Percentiles rank a stretch among this genome's conserved stretches.
Evolutionary conservation across 2,329 filamentous ascomycete genomes (phyloP).

Genomic region (Fusarium verticillioides): DNA sequence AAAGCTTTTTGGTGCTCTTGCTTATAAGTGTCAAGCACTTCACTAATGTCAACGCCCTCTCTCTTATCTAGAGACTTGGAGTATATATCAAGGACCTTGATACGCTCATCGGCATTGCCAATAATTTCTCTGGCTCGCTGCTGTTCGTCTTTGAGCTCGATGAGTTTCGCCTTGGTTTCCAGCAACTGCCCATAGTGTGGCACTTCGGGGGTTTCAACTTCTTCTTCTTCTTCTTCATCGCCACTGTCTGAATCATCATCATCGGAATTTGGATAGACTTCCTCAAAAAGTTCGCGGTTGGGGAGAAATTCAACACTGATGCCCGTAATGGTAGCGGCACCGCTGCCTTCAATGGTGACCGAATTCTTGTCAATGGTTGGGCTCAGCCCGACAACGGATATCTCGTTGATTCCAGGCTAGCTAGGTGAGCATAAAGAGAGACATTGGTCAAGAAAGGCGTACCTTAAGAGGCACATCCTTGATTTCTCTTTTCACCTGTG

Average conservation of each 20-base stretch:
- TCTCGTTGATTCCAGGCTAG: constrained; percentile 66
- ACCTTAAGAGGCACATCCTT: constrained; percentile 57
- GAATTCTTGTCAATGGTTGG: constrained; percentile 67
- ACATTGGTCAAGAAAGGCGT: neutral
- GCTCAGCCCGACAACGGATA: constrained; percentile 66
- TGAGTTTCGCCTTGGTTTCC: constrained; percentile 47
- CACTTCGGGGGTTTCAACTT: constrained; percentile 41
- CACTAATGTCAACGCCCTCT: constrained; percentile 49
- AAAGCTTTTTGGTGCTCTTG: constrained; percentile 56
- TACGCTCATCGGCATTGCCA: constrained; percentile 48
- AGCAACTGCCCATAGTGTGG: constrained; percentile 31
- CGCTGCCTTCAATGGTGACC: constrained; percentile 69
- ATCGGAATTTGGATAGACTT: constrained; percentile 62
- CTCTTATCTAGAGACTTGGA: constrained; percentile 52
- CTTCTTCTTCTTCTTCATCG: constrained; percentile 26
- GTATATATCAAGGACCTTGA: constrained; percentile 56
- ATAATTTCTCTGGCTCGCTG: constrained; percentile 35
- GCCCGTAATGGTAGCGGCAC: constrained; percentile 67
- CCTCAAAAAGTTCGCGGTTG: constrained; percentile 65
- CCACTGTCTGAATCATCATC: constrained; percentile 48
- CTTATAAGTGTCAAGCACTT: constrained; percentile 55
- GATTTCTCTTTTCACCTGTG: constrained; percentile 70
- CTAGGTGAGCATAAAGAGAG: neutral
- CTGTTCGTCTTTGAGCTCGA: constrained; percentile 42
- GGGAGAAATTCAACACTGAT: constrained; percentile 69